phyloP scores from a whole-genome alignment of 768 basidiomycete species.

The Hypsizygus marmoreus region DNA sequence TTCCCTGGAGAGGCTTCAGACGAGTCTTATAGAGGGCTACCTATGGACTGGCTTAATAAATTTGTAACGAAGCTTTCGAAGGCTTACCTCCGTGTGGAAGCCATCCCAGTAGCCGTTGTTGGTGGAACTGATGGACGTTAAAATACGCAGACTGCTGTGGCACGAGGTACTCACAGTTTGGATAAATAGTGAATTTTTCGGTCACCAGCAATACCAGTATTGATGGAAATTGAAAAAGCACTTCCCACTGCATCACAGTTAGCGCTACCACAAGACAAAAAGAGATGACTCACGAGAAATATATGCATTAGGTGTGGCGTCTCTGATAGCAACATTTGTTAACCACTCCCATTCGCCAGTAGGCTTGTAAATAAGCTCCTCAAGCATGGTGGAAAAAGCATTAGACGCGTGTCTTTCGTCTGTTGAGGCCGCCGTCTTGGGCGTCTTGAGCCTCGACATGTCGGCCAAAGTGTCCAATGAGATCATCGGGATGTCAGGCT shows the following conservation, averaged over 20 bases:
- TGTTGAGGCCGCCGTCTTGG: neutral
- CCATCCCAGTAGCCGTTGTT: slow-evolving; percentile 1
- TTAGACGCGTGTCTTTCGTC: neutral
- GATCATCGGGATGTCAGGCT: neutral
- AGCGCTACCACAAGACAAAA: neutral
- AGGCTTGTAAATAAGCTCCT: slow-evolving; percentile 14
- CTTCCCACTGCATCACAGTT: slow-evolving; percentile 3
- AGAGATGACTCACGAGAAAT: neutral
- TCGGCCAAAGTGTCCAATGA: neutral
- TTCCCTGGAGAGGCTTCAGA: slow-evolving; percentile 53
- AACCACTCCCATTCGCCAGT: slow-evolving; percentile 17
- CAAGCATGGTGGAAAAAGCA: neutral
- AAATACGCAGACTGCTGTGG: too few relatives aligned
- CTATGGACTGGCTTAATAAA: slow-evolving; percentile 27
- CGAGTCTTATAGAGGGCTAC: slow-evolving; percentile 53
- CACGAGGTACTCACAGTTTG: slow-evolving; percentile 14
- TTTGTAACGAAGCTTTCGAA: neutral
- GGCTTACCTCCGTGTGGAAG: slow-evolving; percentile 5
- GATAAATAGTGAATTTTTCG: slow-evolving; percentile 14
- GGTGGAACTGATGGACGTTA: too few relatives aligned
- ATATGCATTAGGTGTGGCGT: slow-evolving; percentile 3
- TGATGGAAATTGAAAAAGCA: slow-evolving; percentile 10
- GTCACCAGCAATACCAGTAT: slow-evolving; percentile 12
- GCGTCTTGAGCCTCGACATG: neutral
- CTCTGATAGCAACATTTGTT: slow-evolving; percentile 6